Percentiles rank a stretch among this genome's conserved stretches.
phyloP scores from a whole-genome alignment of 148 eudicot genomes.

The Polygonum maritimum region DNA sequence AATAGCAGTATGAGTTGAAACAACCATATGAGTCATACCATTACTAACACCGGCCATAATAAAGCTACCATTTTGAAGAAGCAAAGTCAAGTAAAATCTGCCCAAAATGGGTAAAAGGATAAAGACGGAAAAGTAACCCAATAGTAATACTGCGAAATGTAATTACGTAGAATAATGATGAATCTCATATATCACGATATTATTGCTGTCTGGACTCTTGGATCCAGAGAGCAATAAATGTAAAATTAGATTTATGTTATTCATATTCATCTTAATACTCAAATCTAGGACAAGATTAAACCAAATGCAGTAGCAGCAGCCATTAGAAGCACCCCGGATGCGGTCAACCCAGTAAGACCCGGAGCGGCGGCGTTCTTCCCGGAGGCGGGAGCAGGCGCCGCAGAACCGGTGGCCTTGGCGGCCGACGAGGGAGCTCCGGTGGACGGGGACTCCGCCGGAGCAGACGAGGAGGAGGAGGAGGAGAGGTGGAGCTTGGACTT shows the following conservation, averaged over 20 bases:
- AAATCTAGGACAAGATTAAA: background rate
- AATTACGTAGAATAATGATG: background rate
- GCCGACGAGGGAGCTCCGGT: background rate
- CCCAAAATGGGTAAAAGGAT: too few relatives aligned
- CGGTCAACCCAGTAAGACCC: background rate
- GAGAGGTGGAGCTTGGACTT: slow-evolving; percentile 29
- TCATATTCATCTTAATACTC: background rate
- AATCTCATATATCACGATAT: background rate
- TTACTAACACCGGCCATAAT: too few relatives aligned
- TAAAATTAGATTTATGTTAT: background rate
- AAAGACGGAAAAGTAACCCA: background rate
- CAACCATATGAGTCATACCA: too few relatives aligned
- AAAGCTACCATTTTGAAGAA: too few relatives aligned
- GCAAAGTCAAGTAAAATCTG: too few relatives aligned
- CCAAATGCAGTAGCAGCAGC: background rate
- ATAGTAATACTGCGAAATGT: background rate
- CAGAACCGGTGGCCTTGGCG: background rate
- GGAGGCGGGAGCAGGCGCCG: background rate
- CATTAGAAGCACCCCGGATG: background rate
- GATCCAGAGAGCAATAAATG: background rate
- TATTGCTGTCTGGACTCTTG: background rate
- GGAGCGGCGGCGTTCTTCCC: background rate
- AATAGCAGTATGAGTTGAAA: too few relatives aligned
- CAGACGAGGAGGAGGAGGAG: too few relatives aligned
- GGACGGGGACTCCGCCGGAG: background rate